phyloP scores from a whole-genome alignment of 345 rosid species.

The Brassica napus region DNA sequence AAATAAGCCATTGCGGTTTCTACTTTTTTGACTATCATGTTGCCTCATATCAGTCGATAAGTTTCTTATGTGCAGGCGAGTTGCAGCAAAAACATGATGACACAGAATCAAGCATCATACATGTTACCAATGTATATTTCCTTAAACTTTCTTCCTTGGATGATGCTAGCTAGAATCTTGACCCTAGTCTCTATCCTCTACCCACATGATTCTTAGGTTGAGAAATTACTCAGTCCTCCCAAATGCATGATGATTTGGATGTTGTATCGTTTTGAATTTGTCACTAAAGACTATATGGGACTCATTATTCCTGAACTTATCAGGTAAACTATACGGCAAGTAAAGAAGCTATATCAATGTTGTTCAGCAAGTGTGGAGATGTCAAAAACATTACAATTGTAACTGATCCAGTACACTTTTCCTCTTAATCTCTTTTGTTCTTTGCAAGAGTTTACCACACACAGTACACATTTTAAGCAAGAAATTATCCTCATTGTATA shows the following conservation, averaged over 20 bases:
- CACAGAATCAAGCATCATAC: slow-evolving; percentile 36
- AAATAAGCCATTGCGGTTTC: neutral
- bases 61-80: slow-evolving; percentile 32
- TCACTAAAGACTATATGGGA: neutral
- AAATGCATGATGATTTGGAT: neutral
- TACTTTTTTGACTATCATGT: neutral
- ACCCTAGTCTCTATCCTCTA: neutral
- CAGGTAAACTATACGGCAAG: slow-evolving; percentile 50
- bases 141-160: neutral
- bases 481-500: neutral
- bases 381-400: slow-evolving; percentile 29
- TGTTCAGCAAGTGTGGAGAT: slow-evolving; percentile 43
- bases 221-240: neutral
- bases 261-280: neutral
- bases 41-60: slow-evolving; percentile 10
- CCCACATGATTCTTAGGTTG: neutral
- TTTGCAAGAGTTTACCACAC: neutral
- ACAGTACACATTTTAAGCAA: neutral
- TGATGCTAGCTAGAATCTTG: neutral
- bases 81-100: slow-evolving; percentile 31
- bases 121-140: slow-evolving; percentile 40
- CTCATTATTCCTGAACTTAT: neutral
- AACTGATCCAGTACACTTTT: slow-evolving; percentile 34
- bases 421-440: neutral
- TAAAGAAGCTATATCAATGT: slow-evolving; percentile 40